Conservation (phyloP, 148 eudicot genomes). For the Limonium bicolor region DNA sequence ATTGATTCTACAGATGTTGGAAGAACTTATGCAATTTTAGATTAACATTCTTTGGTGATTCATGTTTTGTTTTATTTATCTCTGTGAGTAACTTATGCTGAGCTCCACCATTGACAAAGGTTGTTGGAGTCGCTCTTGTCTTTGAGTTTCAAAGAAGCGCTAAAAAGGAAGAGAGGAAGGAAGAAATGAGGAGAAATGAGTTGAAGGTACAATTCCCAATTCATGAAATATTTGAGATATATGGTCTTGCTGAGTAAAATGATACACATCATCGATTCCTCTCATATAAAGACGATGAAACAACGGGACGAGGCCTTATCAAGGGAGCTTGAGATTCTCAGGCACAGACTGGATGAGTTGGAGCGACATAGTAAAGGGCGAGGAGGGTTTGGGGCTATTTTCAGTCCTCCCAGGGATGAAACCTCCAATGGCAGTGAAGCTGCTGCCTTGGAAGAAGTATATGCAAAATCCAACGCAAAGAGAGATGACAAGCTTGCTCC, state of each 20-base stretch:
- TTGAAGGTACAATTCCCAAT: not conserved
- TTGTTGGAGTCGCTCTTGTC: slow-evolving; percentile 11
- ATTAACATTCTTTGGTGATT: not conserved
- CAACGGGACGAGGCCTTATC: not conserved
- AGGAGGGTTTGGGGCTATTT: not conserved
- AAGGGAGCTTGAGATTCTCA: slow-evolving; percentile 2
- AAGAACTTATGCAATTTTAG: not conserved
- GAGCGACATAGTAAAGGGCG: not conserved
- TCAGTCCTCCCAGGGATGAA: too few relatives aligned
- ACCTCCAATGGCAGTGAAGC: too few relatives aligned
- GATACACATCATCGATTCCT: not conserved
- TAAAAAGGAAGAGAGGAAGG: slow-evolving; percentile 14
- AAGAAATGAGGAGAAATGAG: slow-evolving; percentile 12
- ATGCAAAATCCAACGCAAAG: too few relatives aligned
- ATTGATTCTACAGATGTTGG: not conserved
- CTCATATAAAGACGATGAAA: not conserved
- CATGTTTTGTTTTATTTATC: not conserved
- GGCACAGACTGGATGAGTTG: not conserved
- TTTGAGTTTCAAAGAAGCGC: slow-evolving; percentile 19
- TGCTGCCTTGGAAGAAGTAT: too few relatives aligned
- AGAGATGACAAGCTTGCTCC: too few relatives aligned
- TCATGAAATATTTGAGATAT: not conserved
- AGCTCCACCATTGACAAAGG: slow-evolving; percentile 4
- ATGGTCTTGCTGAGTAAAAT: not conserved
- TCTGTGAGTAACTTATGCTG: not conserved